Evolutionary conservation across 306 rosid species (phyloP).

Genomic region (Cajanus cajan): DNA sequence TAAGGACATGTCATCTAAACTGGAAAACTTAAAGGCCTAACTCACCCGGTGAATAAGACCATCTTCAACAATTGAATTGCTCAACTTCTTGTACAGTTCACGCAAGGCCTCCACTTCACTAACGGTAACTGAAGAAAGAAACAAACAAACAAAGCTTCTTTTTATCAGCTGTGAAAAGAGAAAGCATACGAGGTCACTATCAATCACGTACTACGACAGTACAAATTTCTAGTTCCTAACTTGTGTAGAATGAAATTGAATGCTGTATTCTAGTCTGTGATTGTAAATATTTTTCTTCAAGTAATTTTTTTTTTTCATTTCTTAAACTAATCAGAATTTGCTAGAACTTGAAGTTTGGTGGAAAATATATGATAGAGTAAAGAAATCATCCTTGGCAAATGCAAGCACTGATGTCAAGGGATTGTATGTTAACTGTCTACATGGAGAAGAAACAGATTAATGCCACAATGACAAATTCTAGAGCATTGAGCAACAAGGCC

Average conservation of each 20-base stretch:
- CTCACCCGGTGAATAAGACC: slow-evolving; percentile 82
- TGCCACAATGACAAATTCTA: background rate
- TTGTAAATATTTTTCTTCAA: background rate
- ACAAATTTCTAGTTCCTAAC: background rate
- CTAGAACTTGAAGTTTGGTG: background rate
- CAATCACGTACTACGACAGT: background rate
- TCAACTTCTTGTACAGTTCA: slow-evolving; percentile 77
- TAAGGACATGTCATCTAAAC: background rate
- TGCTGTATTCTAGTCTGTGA: background rate
- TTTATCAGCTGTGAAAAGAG: background rate
- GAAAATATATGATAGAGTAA: background rate
- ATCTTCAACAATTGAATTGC: slow-evolving; percentile 77
- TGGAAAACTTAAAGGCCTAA: background rate
- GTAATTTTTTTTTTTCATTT: background rate
- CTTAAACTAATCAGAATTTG: background rate
- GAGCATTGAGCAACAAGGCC: background rate
- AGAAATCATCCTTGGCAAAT: background rate
- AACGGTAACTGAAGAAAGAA: slow-evolving; percentile 53
- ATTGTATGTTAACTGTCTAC: background rate
- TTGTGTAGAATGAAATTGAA: background rate
- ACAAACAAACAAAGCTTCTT: background rate
- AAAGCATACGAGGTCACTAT: background rate
- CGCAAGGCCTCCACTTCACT: slow-evolving; percentile 79
- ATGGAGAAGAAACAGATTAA: background rate
- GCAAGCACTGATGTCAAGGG: background rate